Evolutionary conservation across 2,329 filamentous ascomycete species (phyloP).

Genomic region (Neonectria ditissima): DNA sequence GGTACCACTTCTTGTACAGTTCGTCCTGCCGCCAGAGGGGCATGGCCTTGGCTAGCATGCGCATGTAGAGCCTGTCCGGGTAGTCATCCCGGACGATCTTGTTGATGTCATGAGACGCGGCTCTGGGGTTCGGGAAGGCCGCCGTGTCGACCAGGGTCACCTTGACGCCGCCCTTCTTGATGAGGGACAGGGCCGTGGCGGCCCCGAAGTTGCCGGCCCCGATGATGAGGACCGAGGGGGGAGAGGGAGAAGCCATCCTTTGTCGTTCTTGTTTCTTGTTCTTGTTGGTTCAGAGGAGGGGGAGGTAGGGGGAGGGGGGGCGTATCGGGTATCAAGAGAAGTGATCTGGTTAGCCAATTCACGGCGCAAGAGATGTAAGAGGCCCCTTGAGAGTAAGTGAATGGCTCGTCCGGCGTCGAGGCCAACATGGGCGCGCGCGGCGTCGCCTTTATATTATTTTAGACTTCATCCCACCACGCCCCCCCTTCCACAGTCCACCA

Average conservation of each 20-base stretch:
- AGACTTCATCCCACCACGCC: not conserved
- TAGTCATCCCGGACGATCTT: slow-evolving; percentile 59
- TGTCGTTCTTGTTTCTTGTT: too few species aligned
- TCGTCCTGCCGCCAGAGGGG: slow-evolving; percentile 56
- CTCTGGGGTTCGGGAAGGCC: slow-evolving; percentile 52
- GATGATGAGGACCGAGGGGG: slow-evolving; percentile 52
- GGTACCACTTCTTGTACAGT: slow-evolving; percentile 66
- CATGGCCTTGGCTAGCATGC: slow-evolving; percentile 56
- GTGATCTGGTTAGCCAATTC: not conserved
- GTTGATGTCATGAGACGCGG: slow-evolving; percentile 61
- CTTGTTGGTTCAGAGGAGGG: not conserved
- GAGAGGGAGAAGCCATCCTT: not conserved
- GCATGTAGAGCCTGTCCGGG: slow-evolving; percentile 54
- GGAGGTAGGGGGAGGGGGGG: too few species aligned
- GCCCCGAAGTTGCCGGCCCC: slow-evolving; percentile 60
- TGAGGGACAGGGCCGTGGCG: slow-evolving; percentile 54
- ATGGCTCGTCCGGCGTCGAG: not conserved
- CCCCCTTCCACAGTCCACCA: not conserved
- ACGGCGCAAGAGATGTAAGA: not conserved
- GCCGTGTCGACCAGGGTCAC: slow-evolving; percentile 54
- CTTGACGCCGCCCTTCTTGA: slow-evolving; percentile 43
- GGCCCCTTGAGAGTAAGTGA: not conserved
- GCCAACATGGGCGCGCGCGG: not conserved
- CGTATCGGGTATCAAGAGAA: not conserved
- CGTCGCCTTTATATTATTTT: not conserved